Evolutionary conservation across 805 yeast genomes (phyloP).

Genomic region (Kodamaea sagamina): DNA sequence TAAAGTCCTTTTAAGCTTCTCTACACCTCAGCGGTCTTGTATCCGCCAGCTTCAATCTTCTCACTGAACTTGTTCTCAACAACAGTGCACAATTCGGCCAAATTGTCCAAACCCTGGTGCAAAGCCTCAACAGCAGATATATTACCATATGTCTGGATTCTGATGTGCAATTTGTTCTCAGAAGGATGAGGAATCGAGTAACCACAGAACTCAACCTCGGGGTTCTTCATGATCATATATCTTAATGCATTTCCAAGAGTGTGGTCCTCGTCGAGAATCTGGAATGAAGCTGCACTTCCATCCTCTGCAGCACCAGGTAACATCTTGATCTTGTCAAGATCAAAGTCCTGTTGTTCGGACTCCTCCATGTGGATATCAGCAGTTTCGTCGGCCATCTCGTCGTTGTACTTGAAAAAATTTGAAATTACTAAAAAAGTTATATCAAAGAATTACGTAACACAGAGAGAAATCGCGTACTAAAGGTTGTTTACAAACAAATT

Average conservation of each 20-base stretch:
- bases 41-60: conserved; percentile 60
- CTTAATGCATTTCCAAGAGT: conserved; percentile 93
- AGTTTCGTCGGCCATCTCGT: conserved; percentile 24
- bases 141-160: conserved; percentile 90
- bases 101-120: conserved; percentile 85
- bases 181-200: conserved; percentile 98
- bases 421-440: background rate
- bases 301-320: conserved; percentile 91
- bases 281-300: conserved; percentile 93
- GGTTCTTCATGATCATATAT: conserved; percentile 94
- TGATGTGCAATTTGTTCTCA: conserved; percentile 81
- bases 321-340: conserved; percentile 58
- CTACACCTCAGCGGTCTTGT: conserved; percentile 50
- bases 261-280: conserved; percentile 91
- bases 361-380: conserved; percentile 27
- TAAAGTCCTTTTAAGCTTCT: too few species aligned
- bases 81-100: conserved; percentile 77
- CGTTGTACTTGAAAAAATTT: conserved; percentile 2
- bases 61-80: conserved; percentile 79
- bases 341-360: conserved; percentile 42
- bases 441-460: conserved; percentile 4
- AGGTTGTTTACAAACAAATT: conserved; percentile 12
- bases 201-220: conserved; percentile 97
- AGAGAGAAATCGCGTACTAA: background rate
- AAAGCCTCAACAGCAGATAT: conserved; percentile 90